These are phyloP conservation scores for Cordyceps farinosa DNA, from an alignment of 2,329 filamentous ascomycete genomes.

Conservation along the genomic window DNA sequence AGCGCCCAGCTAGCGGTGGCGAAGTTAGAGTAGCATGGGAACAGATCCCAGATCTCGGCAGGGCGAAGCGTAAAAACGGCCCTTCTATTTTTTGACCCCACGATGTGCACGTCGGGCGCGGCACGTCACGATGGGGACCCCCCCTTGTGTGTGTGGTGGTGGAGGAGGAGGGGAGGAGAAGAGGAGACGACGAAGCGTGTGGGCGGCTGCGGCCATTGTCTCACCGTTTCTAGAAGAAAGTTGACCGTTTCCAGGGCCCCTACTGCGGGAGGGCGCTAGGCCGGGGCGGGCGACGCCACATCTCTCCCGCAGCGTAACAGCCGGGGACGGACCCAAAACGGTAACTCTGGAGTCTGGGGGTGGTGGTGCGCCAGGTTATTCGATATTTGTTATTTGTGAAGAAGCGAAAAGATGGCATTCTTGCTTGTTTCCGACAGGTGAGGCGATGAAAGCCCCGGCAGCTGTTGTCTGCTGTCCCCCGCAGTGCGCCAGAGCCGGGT, in stretches of 20 bases:
- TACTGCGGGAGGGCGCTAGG: not conserved
- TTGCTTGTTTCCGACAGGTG: too few relatives aligned
- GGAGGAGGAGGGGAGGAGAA: not conserved
- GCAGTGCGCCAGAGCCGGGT: too few relatives aligned
- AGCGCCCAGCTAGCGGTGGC: constrained; percentile 12
- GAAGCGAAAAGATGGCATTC: not conserved
- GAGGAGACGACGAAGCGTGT: not conserved
- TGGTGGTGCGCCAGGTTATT: not conserved
- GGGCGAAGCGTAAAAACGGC: constrained; percentile 13
- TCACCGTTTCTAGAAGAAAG: constrained; percentile 10
- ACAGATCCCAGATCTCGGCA: constrained; percentile 16
- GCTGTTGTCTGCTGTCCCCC: too few relatives aligned
- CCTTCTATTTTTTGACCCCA: constrained; percentile 12
- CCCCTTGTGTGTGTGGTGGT: not conserved
- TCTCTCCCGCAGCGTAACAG: constrained; percentile 9
- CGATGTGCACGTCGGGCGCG: constrained; percentile 11
- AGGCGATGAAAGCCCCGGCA: too few relatives aligned
- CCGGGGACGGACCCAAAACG: not conserved
- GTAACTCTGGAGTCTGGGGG: not conserved
- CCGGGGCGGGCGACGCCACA: constrained; percentile 4
- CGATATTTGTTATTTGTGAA: not conserved
- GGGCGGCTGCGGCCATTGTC: not conserved
- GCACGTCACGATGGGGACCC: constrained; percentile 13
- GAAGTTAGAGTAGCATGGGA: constrained; percentile 6
- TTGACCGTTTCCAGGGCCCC: constrained; percentile 7